phyloP scores from a whole-genome alignment of 1,284 basidiomycete species.

The Naganishia cerealis region DNA sequence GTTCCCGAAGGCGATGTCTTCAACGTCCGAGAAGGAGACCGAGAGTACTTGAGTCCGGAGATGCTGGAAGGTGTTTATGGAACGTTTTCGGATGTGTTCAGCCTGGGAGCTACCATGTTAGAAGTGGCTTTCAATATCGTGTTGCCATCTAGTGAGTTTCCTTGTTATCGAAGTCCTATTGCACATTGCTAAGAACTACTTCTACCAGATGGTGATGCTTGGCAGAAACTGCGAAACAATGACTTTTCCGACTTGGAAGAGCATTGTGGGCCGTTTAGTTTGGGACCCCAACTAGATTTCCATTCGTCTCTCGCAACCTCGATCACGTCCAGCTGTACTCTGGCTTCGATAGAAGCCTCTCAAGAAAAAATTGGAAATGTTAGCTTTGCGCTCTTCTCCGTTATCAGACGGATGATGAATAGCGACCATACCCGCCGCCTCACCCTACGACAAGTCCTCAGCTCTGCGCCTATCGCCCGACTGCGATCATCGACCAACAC shows the following conservation, averaged over 20 bases:
- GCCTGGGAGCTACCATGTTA: constrained; percentile 88
- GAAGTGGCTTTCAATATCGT: constrained; percentile 92
- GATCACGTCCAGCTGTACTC: constrained; percentile 12
- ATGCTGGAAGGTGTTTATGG: constrained; percentile 84
- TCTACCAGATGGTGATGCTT: constrained; percentile 63
- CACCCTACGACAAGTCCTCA: constrained; percentile 59
- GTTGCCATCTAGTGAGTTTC: constrained; percentile 83
- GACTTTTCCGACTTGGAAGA: constrained; percentile 83
- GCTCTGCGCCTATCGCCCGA: constrained; percentile 2
- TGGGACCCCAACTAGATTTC: not conserved
- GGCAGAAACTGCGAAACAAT: constrained; percentile 88
- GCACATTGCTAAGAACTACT: constrained; percentile 19
- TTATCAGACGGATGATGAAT: constrained; percentile 76
- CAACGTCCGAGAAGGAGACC: constrained; percentile 78
- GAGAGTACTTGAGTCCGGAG: constrained; percentile 93
- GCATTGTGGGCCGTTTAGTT: constrained; percentile 37
- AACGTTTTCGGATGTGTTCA: constrained; percentile 89
- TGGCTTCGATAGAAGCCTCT: constrained; percentile 23
- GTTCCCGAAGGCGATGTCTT: constrained; percentile 19
- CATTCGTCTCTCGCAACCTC: constrained; percentile 39
- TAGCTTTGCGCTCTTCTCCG: constrained; percentile 64
- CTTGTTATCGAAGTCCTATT: constrained; percentile 1
- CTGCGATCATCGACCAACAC: constrained; percentile 1
- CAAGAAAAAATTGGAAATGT: constrained; percentile 54
- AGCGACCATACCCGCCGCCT: constrained; percentile 65